phyloP scores from a whole-genome alignment of 2,329 filamentous ascomycete genomes.

The Sarocladiaceae sp. region DNA sequence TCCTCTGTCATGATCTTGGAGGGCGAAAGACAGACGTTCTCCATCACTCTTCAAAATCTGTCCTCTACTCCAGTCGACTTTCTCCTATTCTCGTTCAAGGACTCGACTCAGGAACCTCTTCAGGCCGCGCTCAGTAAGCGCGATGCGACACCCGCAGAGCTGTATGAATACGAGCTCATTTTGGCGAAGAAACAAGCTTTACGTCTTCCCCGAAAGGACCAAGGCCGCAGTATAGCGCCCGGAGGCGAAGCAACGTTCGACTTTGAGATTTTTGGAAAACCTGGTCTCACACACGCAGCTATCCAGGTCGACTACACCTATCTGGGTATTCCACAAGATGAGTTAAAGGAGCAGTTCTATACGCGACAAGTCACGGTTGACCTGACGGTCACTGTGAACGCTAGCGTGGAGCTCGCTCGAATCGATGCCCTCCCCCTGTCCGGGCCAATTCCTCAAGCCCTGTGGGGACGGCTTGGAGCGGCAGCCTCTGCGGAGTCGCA shows the following conservation, averaged over 20 bases:
- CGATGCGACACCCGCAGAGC: constrained; percentile 71
- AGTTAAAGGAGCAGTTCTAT: constrained; percentile 71
- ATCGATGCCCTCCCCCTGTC: constrained; percentile 76
- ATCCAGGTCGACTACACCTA: constrained; percentile 85
- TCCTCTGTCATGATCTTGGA: constrained; percentile 90
- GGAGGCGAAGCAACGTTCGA: constrained; percentile 67
- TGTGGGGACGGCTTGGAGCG: constrained; percentile 49
- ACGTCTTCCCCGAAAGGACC: constrained; percentile 47
- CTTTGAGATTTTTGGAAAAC: constrained; percentile 81
- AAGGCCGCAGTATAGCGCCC: constrained; percentile 59
- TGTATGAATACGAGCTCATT: constrained; percentile 83
- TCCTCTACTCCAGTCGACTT: constrained; percentile 77
- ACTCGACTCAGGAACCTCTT: constrained; percentile 76
- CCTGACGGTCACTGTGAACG: constrained; percentile 85
- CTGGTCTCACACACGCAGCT: constrained; percentile 72
- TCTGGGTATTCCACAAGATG: constrained; percentile 65
- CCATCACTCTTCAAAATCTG: constrained; percentile 74
- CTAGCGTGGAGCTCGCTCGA: constrained; percentile 76
- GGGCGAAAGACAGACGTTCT: constrained; percentile 76
- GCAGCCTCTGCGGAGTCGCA: constrained; percentile 38
- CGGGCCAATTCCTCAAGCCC: constrained; percentile 55
- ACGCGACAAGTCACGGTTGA: constrained; percentile 79
- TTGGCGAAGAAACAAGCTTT: constrained; percentile 70
- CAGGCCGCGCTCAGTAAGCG: constrained; percentile 71
- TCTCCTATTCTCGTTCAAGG: constrained; percentile 81